Base-by-base conservation (phyloP, 139 green algal species). In the Nannochloris sp. region DNA sequence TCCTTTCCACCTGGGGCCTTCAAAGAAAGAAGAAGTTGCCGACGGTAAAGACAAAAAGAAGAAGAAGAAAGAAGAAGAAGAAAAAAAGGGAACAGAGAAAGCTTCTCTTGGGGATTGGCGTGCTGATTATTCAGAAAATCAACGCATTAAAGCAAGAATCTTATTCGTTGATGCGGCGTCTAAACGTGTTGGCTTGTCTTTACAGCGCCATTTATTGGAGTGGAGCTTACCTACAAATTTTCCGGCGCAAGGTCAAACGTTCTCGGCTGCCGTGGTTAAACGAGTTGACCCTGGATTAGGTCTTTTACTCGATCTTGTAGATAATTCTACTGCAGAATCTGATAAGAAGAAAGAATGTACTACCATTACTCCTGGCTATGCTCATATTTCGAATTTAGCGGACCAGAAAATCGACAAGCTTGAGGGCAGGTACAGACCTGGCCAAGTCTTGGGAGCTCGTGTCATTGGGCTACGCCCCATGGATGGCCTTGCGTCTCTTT, bases 401-500 rank as follows among this genome's bases (percentile, higher is more conserved):
- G 91, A 97, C 27, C 64, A 65, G 10, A 71, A 71, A 23, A 51
- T 86, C 6, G 88, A 91, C 33, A 81, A 81, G 61, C 33, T 88
- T 14, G 76, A 80, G 39, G 54, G 70, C 48, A 24, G 56, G 34
- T 86, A 79, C 65, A 79, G 74, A 31, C 10, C 58, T 14, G 90
- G 88, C 4, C 65, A 80, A 64, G 44, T 54, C 27, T 67, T 92
- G n/a, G 36, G 34, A 7, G 83, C 66, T 3, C 72, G 89, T 0
- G 87, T 97, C 15, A 89, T 95, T 27, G 90, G 86, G 0, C 83
- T 84, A 59, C 80, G 91, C 24, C 78, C 85, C 23, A 76, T 97
- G 60, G 92, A 98, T 57, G 83, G 76, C 12, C 68, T 98, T 56
- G 83, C 82, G 1, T 76, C 73, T 12, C 67, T 91, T 38, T 80